Evolutionary conservation across 129 eudicot genomes (phyloP), one percentile per base, ranked within the genome.

Genomic region (Logfia minima): DNA sequence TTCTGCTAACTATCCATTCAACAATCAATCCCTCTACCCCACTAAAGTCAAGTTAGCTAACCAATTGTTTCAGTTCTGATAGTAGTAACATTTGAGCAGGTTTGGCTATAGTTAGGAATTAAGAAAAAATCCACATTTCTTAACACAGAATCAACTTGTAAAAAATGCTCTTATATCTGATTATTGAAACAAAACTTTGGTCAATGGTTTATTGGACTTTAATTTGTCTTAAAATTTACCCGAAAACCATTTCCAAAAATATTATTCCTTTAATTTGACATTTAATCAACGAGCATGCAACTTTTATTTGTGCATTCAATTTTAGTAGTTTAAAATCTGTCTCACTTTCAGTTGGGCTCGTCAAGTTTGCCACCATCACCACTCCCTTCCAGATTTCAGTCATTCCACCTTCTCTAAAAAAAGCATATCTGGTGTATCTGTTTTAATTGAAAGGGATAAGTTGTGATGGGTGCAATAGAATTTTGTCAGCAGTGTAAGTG

Each of bases 241-340:
- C 19, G 18, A 41, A 74, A 80, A 74, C 79, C 61, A 34, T 72
- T 71, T 63, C 73, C 78, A 48, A 11, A 29, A 70, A 16, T 19
- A 65, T 64, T 74, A 80, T 74, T 66, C 70, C 63, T 74, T 66
- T 37, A 66, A 73, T 53, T 55, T 66, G 75, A 80, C 70, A 77
- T n/a, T 39, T 16, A 48, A 48, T 26, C 26, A 75, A 68, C 16
- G 55, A 48, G 55, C 70, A 78, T 35, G 81, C 51, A 78, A 68
- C 76, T 62, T 56, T 78, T 70, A 72, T 23, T 71, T 66, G 75
- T 55, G 74, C 70, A 53, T 74, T 68, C 35, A 60, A 28, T 80
- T 79, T 80, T 80, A 66, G 60, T 74, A 39, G 22, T 66, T 73
- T 66, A 53, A 26, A 43, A 58, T 18, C 28, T 67, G 8, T 74